These are phyloP conservation scores for Vickermania ingenoplastis DNA, from an alignment of 208 protist species.

Conservation along the genomic window DNA sequence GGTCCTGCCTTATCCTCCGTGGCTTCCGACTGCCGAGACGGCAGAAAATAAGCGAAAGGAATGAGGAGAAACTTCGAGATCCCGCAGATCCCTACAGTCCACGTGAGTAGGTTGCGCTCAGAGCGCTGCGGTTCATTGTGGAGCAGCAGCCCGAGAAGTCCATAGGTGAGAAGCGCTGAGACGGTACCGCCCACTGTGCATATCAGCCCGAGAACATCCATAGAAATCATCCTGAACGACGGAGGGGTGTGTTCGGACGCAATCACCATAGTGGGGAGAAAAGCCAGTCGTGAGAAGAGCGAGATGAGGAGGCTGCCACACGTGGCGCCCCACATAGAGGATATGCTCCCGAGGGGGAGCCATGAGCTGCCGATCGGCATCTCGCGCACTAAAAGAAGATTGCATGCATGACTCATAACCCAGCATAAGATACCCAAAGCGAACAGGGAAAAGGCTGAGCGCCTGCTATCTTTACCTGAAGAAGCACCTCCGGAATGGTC, in stretches of 20 bases:
- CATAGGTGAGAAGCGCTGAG: conserved; percentile 18
- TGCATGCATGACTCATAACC: conserved; percentile 28
- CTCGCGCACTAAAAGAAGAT: conserved; percentile 30
- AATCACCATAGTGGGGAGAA: conserved; percentile 38
- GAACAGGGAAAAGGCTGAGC: conserved; percentile 36
- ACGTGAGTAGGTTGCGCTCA: conserved; percentile 11
- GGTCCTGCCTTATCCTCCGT: no score
- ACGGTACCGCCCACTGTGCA: conserved; percentile 25
- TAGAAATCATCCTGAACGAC: conserved; percentile 29
- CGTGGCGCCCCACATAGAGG: neutral
- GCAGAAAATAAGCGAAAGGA: conserved; percentile 28
- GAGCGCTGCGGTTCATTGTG: conserved; percentile 17
- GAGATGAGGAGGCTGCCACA: conserved; percentile 20
- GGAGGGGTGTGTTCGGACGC: conserved; percentile 43
- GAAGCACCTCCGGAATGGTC: conserved; percentile 5
- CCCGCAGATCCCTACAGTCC: conserved; percentile 19
- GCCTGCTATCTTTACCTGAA: neutral
- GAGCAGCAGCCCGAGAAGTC: conserved; percentile 14
- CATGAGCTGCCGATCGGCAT: conserved; percentile 4
- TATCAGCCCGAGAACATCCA: conserved; percentile 39
- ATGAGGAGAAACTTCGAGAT: conserved; percentile 32
- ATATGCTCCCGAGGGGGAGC: conserved; percentile 19
- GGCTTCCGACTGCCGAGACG: neutral
- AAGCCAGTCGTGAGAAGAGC: conserved; percentile 35
- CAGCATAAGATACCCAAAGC: conserved; percentile 26